Percentiles rank a stretch among this genome's conserved stretches.
Evolutionary conservation across 108 stramenopile species (phyloP).

Genomic region (Aureococcus anophagefferens): DNA sequence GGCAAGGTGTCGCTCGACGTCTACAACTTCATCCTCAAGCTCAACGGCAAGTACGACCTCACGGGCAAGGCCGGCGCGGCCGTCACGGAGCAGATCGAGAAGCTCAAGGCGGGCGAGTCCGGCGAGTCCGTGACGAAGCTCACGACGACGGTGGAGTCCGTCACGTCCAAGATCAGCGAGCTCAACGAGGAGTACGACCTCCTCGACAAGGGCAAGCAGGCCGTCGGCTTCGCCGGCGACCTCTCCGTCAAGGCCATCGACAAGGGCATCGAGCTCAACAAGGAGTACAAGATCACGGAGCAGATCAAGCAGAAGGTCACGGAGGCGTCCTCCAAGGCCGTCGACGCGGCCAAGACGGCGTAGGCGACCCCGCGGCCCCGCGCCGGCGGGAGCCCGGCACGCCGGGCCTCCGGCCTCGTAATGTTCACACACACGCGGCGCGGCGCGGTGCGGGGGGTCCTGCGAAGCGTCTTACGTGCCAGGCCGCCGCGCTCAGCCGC

Average conservation of each 20-base stretch:
- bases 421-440: no score
- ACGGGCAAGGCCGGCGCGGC: slow-evolving; percentile 11
- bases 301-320: slow-evolving; percentile 17
- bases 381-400: no score
- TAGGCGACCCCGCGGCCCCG: no score
- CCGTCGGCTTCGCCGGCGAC: slow-evolving; percentile 28
- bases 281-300: slow-evolving; percentile 27
- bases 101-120: neutral
- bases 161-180: slow-evolving; percentile 18
- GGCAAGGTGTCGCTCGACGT: slow-evolving; percentile 22
- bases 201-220: slow-evolving; percentile 26
- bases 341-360: slow-evolving; percentile 13
- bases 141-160: slow-evolving; percentile 11
- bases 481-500: no score
- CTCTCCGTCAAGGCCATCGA: slow-evolving; percentile 28
- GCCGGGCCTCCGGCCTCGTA: no score
- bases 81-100: neutral
- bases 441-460: no score
- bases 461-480: no score
- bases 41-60: slow-evolving; percentile 30
- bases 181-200: slow-evolving; percentile 27
- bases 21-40: slow-evolving; percentile 21
- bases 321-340: slow-evolving; percentile 18
- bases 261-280: slow-evolving; percentile 24
- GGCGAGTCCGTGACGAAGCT: slow-evolving; percentile 16